phyloP scores from a whole-genome alignment of 2,329 filamentous ascomycete genomes.

The Cryphonectria naterciae region DNA sequence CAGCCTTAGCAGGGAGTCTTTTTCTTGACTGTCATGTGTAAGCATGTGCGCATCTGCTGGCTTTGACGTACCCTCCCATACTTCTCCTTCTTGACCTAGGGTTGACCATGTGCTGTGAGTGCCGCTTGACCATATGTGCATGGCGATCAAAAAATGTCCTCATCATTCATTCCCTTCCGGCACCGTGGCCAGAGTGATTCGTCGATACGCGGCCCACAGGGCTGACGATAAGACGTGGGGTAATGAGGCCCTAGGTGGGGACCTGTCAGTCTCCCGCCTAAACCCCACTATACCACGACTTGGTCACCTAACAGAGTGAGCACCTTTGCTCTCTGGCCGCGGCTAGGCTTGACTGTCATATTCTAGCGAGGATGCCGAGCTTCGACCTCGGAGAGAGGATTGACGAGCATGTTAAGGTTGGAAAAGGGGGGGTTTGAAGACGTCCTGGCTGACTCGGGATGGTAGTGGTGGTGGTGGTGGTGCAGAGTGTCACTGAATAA shows the following conservation, averaged over 20 bases:
- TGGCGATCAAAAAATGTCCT: background rate
- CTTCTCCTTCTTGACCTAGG: background rate
- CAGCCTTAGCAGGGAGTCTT: background rate
- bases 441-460: background rate
- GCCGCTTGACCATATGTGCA: background rate
- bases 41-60: background rate
- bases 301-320: conserved; percentile 3
- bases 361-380: background rate
- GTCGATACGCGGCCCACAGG: background rate
- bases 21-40: background rate
- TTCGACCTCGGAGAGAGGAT: background rate
- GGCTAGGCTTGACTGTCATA: background rate
- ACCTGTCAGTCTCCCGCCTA: conserved; percentile 1
- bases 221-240: conserved; percentile 14
- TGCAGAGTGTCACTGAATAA: background rate
- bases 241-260: conserved; percentile 2
- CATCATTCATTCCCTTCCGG: background rate
- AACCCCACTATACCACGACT: conserved; percentile 11
- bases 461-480: background rate
- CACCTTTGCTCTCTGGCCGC: background rate
- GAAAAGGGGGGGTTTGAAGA: background rate
- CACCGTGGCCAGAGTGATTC: background rate
- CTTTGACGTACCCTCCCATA: background rate
- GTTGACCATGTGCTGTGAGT: background rate
- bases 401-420: background rate